These are phyloP conservation scores for Mycena vulgaris DNA, from an alignment of 768 basidiomycete species.

Conservation along the genomic window DNA sequence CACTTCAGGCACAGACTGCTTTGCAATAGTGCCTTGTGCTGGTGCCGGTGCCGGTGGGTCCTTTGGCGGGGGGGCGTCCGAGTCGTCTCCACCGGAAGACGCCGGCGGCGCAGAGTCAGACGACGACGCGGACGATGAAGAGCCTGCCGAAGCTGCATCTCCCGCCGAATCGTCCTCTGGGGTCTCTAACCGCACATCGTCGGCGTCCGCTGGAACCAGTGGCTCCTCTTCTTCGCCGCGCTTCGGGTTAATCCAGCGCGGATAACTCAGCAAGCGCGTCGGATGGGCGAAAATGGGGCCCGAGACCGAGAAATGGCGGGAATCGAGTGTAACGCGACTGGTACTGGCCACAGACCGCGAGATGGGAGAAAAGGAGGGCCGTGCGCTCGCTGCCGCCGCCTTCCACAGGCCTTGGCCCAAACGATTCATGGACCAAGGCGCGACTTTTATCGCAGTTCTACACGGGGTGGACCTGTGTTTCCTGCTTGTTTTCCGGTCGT, in stretches of 20 bases:
- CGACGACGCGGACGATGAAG: conserved; percentile 46
- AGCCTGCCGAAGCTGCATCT: conserved; percentile 24
- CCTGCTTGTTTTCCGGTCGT: not conserved
- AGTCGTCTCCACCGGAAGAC: conserved; percentile 59
- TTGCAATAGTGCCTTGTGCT: conserved; percentile 74
- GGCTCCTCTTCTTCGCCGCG: conserved; percentile 40
- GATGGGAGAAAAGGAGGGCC: conserved; percentile 4
- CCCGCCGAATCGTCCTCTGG: conserved; percentile 43
- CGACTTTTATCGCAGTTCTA: conserved; percentile 22
- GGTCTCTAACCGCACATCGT: conserved; percentile 29
- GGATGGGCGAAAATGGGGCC: conserved; percentile 43
- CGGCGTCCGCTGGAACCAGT: conserved; percentile 44
- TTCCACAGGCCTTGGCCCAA: conserved; percentile 25
- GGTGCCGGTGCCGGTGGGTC: conserved; percentile 50
- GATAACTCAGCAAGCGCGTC: conserved; percentile 49
- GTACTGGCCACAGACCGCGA: conserved; percentile 31
- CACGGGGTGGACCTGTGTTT: not conserved
- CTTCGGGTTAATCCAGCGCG: conserved; percentile 60
- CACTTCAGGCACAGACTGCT: conserved; percentile 88
- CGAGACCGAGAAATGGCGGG: conserved; percentile 48
- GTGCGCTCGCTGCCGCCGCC: conserved; percentile 14
- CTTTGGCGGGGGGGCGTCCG: conserved; percentile 44
- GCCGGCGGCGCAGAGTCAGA: conserved; percentile 52
- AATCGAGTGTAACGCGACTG: conserved; percentile 31
- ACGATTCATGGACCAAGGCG: conserved; percentile 33